phyloP scores from a whole-genome alignment of 2,329 filamentous ascomycete species.

The Xylaria multiplex region DNA sequence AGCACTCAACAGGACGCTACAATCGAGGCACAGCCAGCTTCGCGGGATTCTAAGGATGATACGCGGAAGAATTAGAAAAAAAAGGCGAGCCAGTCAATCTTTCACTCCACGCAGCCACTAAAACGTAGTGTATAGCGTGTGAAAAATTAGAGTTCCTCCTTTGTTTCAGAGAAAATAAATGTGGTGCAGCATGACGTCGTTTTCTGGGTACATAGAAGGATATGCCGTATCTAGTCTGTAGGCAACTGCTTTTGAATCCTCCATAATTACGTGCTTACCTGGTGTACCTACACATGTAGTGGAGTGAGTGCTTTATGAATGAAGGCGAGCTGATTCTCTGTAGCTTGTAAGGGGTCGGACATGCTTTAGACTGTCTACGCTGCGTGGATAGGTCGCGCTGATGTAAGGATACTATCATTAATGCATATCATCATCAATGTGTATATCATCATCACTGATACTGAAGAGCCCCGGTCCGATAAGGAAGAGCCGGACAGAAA shows the following conservation, averaged over 20 bases:
- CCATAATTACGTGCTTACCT: not conserved
- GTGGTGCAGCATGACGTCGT: conserved; percentile 3
- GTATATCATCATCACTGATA: not conserved
- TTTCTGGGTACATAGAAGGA: not conserved
- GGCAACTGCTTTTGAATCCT: too few species aligned
- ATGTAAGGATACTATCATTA: not conserved
- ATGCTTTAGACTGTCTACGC: too few species aligned
- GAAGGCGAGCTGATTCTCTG: too few species aligned
- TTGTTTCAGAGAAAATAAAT: not conserved
- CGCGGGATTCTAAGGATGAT: not conserved
- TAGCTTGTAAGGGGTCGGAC: too few species aligned
- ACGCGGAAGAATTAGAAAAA: not conserved
- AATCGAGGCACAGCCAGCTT: not conserved
- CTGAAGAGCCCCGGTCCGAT: not conserved
- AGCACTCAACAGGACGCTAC: not conserved
- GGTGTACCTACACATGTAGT: not conserved
- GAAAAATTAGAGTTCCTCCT: not conserved
- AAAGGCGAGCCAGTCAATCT: not conserved
- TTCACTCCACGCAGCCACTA: too few species aligned
- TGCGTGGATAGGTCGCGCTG: not conserved
- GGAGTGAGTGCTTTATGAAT: not conserved
- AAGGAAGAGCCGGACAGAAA: not conserved
- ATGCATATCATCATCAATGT: conserved; percentile 7
- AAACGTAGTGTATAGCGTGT: not conserved
- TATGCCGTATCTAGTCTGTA: not conserved